Base-by-base conservation (phyloP, 2,329 filamentous ascomycete species). In the Neofusicoccum kwambonambiense region DNA sequence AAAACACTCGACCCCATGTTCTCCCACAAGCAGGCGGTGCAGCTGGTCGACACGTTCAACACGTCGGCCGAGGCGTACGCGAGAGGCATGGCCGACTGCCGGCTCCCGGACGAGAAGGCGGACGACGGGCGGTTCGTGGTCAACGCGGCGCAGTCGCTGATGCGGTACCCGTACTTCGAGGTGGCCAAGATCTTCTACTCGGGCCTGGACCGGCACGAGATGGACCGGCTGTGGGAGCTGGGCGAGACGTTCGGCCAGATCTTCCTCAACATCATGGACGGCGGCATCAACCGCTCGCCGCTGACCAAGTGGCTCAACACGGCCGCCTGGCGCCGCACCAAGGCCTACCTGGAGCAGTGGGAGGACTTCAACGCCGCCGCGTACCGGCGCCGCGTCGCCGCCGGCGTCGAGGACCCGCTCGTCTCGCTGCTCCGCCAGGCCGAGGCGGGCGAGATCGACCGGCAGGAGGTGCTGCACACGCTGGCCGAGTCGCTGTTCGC, bases 401-500 rank as follows among this genome's bases (percentile, higher is more conserved):
- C 54, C 22, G 41, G 41, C 15, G 34, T 57, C 1, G 13, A 19
- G 5, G 17, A 27, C 54, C 54, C 54, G 5, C 39, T 57, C 39
- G 39, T 57, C 2, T 4, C 17, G 54, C 41, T 57, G 54, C 34
- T 19, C 39, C 54, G 17, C 22, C 4, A 13, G 4, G 54, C 54
- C 54, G 54, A 17, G 22, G 41, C 15, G 8, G 54, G 39, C 41
- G 41, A 60, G 42, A 37, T 44, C 17, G 27, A 6, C 15, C 2
- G 3, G 13, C 19, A 22, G n/a, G 45, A 65, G 57, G 39, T 49
- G 12, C 35, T 66, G 11, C 65, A 66, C 15, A 64, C 65, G 15
- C 34, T 66, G 2, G 62, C 61, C 5, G 65, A 66, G 17, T 52
- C 62, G 61, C 52, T 54, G 1, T 66, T 64, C 27, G 61, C 61